Evolutionary conservation across 257 asterid species (phyloP).

Genomic region (Paraleonurus japonicus): DNA sequence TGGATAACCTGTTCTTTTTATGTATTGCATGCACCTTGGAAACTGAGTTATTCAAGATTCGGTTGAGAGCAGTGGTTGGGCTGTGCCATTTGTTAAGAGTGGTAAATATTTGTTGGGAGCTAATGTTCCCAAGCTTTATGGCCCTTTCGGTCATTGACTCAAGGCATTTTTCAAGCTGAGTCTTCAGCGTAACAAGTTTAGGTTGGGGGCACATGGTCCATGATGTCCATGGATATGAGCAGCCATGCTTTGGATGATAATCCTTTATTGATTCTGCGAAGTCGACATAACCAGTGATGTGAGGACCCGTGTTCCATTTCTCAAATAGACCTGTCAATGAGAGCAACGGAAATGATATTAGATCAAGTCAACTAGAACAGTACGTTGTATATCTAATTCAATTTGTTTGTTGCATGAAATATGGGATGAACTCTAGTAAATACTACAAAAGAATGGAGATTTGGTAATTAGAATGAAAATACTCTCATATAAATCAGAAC

Average conservation of each 20-base stretch:
- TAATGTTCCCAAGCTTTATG: conserved; percentile 70
- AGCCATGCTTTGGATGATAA: conserved; percentile 85
- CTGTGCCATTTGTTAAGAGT: conserved; percentile 88
- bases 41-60: conserved; percentile 42
- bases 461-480: background rate
- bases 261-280: conserved; percentile 73
- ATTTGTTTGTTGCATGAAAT: background rate
- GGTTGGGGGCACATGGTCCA: conserved; percentile 74
- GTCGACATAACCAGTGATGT: conserved; percentile 83
- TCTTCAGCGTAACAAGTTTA: conserved; percentile 40
- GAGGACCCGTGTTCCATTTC: conserved; percentile 93
- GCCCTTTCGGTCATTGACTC: conserved; percentile 73
- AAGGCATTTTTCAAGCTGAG: conserved; percentile 76
- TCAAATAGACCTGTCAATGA: conserved; percentile 62
- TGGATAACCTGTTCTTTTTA: conserved; percentile 41
- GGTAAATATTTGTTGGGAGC: conserved; percentile 80
- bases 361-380: background rate
- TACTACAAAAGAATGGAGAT: background rate
- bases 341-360: conserved; percentile 12
- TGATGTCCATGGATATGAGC: conserved; percentile 87
- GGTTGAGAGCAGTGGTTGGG: conserved; percentile 64
- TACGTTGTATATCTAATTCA: background rate
- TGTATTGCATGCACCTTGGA: conserved; percentile 26
- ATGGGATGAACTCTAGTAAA: background rate
- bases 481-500: background rate